Conservation (phyloP, 345 rosid species). For the Erysimum cheiranthoides region DNA sequence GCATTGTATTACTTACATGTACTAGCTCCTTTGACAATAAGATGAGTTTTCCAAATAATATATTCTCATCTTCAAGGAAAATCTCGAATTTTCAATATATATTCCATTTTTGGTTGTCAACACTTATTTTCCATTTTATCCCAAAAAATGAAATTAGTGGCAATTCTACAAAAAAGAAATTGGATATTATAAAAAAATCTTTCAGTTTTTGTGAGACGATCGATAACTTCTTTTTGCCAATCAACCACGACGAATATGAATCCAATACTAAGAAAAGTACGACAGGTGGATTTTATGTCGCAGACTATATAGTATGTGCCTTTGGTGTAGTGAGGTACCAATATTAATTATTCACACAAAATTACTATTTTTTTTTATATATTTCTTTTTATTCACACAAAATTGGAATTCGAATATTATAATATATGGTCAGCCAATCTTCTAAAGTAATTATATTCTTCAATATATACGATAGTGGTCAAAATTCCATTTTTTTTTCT, state of each 20-base stretch:
- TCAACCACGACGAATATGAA: conserved; percentile 15
- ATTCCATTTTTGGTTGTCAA: conserved; percentile 19
- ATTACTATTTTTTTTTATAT: too few relatives aligned
- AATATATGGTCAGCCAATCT: conserved; percentile 31
- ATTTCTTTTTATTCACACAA: conserved; percentile 10
- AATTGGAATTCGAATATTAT: conserved; percentile 25
- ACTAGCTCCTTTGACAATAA: neutral
- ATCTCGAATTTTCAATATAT: neutral
- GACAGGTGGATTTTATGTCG: conserved; percentile 11
- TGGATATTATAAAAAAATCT: neutral
- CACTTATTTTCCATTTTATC: conserved; percentile 18
- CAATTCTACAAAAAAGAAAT: neutral
- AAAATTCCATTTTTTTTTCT: conserved; percentile 19
- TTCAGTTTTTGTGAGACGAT: neutral
- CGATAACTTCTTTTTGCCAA: neutral
- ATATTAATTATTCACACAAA: too few relatives aligned
- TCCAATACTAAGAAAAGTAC: neutral
- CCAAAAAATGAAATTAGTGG: neutral
- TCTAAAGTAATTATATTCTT: conserved; percentile 23
- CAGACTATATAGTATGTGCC: neutral
- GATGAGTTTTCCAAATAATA: neutral
- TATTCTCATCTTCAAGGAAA: neutral
- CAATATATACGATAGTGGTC: conserved; percentile 24
- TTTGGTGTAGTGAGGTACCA: conserved; percentile 31
- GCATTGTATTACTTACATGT: neutral